Conservation (phyloP, 805 yeast species). For the Ogataea chonburiensis region DNA sequence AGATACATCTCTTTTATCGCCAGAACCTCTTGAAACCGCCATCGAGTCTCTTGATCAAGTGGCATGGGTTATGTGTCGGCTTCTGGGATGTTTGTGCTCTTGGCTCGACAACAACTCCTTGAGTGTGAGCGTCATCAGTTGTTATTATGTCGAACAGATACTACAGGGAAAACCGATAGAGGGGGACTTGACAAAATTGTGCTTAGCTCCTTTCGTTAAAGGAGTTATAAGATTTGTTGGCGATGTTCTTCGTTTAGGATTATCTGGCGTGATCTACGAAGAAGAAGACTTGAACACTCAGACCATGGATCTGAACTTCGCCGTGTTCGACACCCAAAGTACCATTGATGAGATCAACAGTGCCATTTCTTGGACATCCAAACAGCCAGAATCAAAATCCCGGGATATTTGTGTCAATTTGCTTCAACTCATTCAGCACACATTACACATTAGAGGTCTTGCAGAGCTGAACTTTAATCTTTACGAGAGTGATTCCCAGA, state of each 20-base stretch:
- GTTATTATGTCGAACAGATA: constrained; percentile 52
- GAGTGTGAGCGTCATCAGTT: constrained; percentile 75
- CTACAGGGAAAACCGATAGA: constrained; percentile 16
- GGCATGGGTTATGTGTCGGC: constrained; percentile 50
- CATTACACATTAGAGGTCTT: constrained; percentile 12
- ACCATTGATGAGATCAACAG: constrained; percentile 31
- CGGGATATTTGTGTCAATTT: constrained; percentile 18
- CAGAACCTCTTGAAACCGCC: constrained; percentile 44
- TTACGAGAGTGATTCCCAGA: constrained; percentile 4
- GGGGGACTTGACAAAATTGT: constrained; percentile 43
- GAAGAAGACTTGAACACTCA: constrained; percentile 75
- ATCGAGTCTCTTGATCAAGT: constrained; percentile 38
- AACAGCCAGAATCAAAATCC: constrained; percentile 16
- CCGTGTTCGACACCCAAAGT: constrained; percentile 17
- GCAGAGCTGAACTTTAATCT: constrained; percentile 12
- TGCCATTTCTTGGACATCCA: constrained; percentile 35
- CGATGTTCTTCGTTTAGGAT: constrained; percentile 44
- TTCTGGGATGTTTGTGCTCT: constrained; percentile 54
- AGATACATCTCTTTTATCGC: constrained; percentile 71
- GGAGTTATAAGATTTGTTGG: constrained; percentile 58
- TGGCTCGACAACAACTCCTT: constrained; percentile 80
- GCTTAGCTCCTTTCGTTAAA: constrained; percentile 49
- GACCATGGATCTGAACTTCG: constrained; percentile 52
- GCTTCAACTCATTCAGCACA: constrained; percentile 12
- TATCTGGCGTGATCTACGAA: constrained; percentile 60